phyloP scores from a whole-genome alignment of 1,284 basidiomycete genomes.

The Waitea zeae region DNA sequence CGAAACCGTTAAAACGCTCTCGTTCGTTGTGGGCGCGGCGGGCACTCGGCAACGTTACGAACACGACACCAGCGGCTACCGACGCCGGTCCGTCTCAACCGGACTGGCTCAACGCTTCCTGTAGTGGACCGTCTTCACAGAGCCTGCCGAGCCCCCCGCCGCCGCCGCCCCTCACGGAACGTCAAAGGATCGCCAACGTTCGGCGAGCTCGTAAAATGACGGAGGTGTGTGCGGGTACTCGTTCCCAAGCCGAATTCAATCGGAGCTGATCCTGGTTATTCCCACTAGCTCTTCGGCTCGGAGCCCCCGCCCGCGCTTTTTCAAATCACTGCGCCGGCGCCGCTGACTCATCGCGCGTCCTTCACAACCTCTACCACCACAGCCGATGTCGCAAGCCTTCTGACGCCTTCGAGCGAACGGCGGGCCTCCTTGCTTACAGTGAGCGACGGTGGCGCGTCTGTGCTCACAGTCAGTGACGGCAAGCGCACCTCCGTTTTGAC shows the following conservation, averaged over 20 bases:
- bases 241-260: background rate
- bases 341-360: constrained; percentile 10
- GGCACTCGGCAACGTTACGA: background rate
- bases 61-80: background rate
- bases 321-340: constrained; percentile 10
- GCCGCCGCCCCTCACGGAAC: constrained; percentile 12
- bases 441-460: background rate
- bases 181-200: constrained; percentile 20
- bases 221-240: constrained; percentile 17
- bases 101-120: background rate
- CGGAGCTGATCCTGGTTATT: constrained; percentile 4
- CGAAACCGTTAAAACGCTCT: constrained; percentile 10
- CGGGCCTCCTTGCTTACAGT: background rate
- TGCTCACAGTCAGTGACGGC: background rate
- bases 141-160: background rate
- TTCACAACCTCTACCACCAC: constrained; percentile 9
- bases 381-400: background rate
- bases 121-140: background rate
- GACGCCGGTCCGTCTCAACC: background rate
- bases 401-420: background rate
- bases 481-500: background rate
- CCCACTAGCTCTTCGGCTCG: constrained; percentile 25
- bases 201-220: constrained; percentile 28
- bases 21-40: constrained; percentile 7
- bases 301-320: constrained; percentile 20